phyloP scores from a whole-genome alignment of 768 basidiomycete species.

The Mycena leptocephala region DNA sequence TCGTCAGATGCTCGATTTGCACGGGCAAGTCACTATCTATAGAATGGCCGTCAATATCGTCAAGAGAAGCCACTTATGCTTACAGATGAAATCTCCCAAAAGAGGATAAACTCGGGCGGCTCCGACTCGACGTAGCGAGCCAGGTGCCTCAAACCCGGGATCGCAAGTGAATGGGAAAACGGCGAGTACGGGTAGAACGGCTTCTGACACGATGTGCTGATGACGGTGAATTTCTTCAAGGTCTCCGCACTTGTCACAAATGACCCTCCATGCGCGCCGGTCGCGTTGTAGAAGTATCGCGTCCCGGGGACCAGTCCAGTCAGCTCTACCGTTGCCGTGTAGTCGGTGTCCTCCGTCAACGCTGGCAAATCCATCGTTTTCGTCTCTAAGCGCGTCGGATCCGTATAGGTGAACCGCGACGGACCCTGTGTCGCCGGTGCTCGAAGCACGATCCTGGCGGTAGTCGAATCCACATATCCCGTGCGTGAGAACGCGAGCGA shows the following conservation, averaged over 20 bases:
- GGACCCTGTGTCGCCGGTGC: not conserved
- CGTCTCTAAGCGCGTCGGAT: not conserved
- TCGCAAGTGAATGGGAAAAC: not conserved
- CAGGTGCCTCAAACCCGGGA: conserved; percentile 2
- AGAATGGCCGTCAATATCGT: not conserved
- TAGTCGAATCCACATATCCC: conserved; percentile 12
- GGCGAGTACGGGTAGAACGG: conserved; percentile 16
- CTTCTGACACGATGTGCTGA: conserved; percentile 19
- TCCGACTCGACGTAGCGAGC: not conserved
- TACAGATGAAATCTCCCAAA: conserved; percentile 20
- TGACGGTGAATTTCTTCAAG: conserved; percentile 13
- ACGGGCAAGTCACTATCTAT: conserved; percentile 18
- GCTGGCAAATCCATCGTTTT: not conserved
- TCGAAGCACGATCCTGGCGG: conserved; percentile 14
- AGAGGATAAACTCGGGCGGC: conserved; percentile 7
- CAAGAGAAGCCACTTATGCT: not conserved
- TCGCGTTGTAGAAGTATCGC: conserved; percentile 5
- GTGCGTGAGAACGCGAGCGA: conserved; percentile 18
- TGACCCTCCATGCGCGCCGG: not conserved
- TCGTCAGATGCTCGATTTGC: not conserved
- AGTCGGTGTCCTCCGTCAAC: not conserved
- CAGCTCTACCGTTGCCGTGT: not conserved
- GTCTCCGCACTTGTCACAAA: conserved; percentile 1
- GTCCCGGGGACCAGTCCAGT: not conserved
- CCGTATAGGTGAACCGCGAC: conserved; percentile 6